A percentile compares a stretch with the other conserved stretches of the same genome.
Conservation (phyloP, 768 basidiomycete genomes). For the Candolleomyces eurysporus region DNA sequence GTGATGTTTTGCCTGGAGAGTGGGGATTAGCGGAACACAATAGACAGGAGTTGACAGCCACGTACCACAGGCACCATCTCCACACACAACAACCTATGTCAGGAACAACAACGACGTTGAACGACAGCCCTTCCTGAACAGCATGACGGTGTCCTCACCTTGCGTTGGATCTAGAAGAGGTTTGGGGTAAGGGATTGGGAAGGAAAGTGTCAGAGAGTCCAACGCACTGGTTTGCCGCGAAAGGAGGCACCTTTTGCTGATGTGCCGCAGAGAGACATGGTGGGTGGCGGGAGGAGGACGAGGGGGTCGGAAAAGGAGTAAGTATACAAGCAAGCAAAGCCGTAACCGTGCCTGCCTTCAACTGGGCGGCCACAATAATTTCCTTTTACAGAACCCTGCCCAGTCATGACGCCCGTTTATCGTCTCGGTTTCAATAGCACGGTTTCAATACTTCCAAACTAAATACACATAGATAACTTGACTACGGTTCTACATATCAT, state of each 20-base stretch:
- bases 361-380: slow-evolving; percentile 1
- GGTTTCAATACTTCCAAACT: neutral
- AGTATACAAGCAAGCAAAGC: neutral
- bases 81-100: slow-evolving; percentile 77
- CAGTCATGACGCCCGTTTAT: neutral
- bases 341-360: neutral
- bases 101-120: slow-evolving; percentile 5
- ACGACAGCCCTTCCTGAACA: neutral
- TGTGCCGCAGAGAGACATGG: slow-evolving; percentile 58
- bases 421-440: neutral
- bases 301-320: neutral
- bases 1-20: slow-evolving; percentile 70
- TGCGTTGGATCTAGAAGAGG: slow-evolving; percentile 41
- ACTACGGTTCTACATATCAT: neutral
- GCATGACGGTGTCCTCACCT: slow-evolving; percentile 27
- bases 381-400: neutral
- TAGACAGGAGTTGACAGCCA: slow-evolving; percentile 5
- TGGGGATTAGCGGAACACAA: slow-evolving; percentile 9
- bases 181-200: slow-evolving; percentile 3
- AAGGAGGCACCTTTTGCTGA: slow-evolving; percentile 55
- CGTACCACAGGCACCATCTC: slow-evolving; percentile 93
- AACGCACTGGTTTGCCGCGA: slow-evolving; percentile 48
- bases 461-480: neutral
- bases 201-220: slow-evolving; percentile 4
- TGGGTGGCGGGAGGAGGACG: neutral